These are phyloP conservation scores for Fibroporia radiculosa DNA, from an alignment of 768 basidiomycete species.

Conservation along the genomic window DNA sequence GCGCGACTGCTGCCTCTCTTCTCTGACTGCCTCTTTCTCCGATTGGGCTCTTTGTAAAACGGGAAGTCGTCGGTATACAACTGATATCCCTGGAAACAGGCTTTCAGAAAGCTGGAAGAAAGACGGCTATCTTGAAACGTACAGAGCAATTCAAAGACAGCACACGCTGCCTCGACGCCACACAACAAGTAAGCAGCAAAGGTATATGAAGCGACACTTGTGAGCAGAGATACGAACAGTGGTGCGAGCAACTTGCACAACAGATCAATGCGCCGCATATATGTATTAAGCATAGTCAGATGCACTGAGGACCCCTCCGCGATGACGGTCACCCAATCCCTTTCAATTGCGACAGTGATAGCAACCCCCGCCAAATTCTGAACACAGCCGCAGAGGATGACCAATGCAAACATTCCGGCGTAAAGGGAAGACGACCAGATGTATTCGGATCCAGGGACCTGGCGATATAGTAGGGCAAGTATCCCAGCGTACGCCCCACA, in stretches of 20 bases:
- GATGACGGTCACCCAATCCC: slow-evolving; percentile 44
- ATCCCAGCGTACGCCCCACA: slow-evolving; percentile 27
- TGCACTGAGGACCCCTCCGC: slow-evolving; percentile 24
- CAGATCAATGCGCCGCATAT: slow-evolving; percentile 34
- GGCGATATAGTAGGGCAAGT: slow-evolving; percentile 22
- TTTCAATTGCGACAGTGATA: slow-evolving; percentile 38
- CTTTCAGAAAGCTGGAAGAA: neutral
- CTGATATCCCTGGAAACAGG: slow-evolving; percentile 23
- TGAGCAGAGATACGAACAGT: slow-evolving; percentile 41
- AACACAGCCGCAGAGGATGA: slow-evolving; percentile 27
- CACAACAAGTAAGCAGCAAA: slow-evolving; percentile 27
- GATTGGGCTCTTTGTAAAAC: slow-evolving; percentile 22
- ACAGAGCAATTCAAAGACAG: slow-evolving; percentile 36
- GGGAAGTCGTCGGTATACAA: slow-evolving; percentile 32
- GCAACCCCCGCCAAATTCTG: slow-evolving; percentile 33
- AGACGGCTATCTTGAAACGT: neutral
- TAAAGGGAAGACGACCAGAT: slow-evolving; percentile 12
- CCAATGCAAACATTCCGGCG: slow-evolving; percentile 26
- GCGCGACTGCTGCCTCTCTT: neutral
- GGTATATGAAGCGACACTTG: slow-evolving; percentile 26
- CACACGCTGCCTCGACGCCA: slow-evolving; percentile 26
- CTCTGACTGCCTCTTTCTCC: slow-evolving; percentile 8
- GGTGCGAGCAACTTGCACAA: slow-evolving; percentile 43
- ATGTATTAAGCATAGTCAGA: slow-evolving; percentile 38
- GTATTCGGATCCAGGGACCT: neutral